Percentiles rank a stretch among this genome's conserved stretches.
phyloP scores from a whole-genome alignment of 371 early-diverging fungal genomes.

The Batkoa obscura region DNA sequence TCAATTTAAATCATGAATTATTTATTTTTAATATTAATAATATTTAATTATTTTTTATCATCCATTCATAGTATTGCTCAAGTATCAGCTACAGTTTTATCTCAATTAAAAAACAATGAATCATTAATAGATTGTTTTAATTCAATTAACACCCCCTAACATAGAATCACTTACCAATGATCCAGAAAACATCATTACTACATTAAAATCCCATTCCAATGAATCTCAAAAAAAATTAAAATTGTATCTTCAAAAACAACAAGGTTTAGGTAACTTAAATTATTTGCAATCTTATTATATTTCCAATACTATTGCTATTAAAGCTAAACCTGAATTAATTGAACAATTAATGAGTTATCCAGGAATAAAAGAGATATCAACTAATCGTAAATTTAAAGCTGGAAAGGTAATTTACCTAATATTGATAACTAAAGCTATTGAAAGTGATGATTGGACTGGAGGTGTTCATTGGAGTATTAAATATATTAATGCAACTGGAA shows the following conservation, averaged over 20 bases:
- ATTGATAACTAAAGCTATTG: background rate
- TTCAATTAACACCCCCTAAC: no score
- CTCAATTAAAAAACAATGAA: no score
- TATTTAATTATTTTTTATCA: no score
- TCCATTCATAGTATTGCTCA: no score
- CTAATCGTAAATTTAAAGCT: background rate
- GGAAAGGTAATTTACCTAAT: no score
- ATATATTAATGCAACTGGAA: background rate
- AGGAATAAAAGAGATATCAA: background rate
- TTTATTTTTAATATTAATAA: no score
- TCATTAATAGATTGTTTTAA: no score
- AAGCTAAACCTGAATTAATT: background rate
- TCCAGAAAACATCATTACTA: background rate
- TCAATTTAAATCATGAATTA: no score
- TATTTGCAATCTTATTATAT: background rate
- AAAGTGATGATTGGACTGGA: background rate
- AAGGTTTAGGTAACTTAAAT: background rate
- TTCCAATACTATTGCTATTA: slow-evolving; percentile 1
- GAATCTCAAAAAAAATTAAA: background rate
- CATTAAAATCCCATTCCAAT: background rate
- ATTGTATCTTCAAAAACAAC: background rate
- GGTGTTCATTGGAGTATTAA: background rate
- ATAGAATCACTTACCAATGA: background rate
- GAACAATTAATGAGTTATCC: background rate
- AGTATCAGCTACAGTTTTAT: no score